phyloP scores from a whole-genome alignment of 2,329 filamentous ascomycete species.

The Endoconidiophora polonica region DNA sequence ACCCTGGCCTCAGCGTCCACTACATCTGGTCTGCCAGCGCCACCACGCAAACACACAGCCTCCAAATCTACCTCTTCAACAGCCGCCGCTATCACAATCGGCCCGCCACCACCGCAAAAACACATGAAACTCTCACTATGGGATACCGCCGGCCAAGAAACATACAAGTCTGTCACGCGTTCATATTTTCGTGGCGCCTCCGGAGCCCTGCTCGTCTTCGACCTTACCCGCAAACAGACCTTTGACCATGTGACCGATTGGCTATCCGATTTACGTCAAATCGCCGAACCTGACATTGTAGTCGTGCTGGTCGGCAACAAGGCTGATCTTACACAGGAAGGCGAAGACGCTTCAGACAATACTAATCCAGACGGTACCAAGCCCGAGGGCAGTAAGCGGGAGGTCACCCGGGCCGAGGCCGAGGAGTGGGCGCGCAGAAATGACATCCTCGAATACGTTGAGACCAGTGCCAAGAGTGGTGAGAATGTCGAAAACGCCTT shows the following conservation, averaged over 20 bases:
- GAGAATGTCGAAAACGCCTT: conserved; percentile 90
- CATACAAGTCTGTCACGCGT: conserved; percentile 88
- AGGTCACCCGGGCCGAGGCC: conserved; percentile 70
- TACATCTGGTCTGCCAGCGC: conserved; percentile 32
- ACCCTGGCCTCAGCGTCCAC: conserved; percentile 2
- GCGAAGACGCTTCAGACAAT: conserved; percentile 14
- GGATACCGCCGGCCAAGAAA: conserved; percentile 95
- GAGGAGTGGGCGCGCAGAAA: conserved; percentile 78
- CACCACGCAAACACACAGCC: conserved; percentile 24
- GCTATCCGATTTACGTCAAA: conserved; percentile 84
- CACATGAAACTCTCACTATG: conserved; percentile 91
- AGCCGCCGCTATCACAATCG: conserved; percentile 12
- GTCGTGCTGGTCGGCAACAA: conserved; percentile 95
- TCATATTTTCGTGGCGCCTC: conserved; percentile 76
- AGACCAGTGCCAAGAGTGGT: conserved; percentile 90
- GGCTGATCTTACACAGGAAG: conserved; percentile 51
- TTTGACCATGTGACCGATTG: conserved; percentile 82
- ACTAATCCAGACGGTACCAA: neutral
- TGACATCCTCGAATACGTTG: conserved; percentile 81
- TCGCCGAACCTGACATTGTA: conserved; percentile 89
- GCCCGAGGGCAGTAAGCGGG: conserved; percentile 37
- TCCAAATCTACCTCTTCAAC: neutral
- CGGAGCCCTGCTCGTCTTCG: conserved; percentile 71
- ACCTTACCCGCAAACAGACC: conserved; percentile 72
- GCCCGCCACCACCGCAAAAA: conserved; percentile 32